phyloP scores from a whole-genome alignment of 2,329 filamentous ascomycete species.

The Monosporascus sp. region DNA sequence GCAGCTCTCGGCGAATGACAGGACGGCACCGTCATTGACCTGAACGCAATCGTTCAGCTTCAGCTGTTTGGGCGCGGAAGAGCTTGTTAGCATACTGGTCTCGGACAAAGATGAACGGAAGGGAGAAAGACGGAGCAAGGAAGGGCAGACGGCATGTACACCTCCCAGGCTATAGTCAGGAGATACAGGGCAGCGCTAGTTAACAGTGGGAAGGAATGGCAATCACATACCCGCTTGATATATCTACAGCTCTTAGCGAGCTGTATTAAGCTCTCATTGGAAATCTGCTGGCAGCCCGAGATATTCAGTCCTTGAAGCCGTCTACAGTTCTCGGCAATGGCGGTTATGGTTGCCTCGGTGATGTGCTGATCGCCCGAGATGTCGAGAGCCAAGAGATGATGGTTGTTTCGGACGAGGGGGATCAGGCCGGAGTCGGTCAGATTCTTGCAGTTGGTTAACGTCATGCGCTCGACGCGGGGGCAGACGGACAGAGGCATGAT shows the following conservation, averaged over 20 bases:
- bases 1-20: conserved; percentile 82
- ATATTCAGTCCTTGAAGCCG: conserved; percentile 91
- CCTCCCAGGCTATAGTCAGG: too few species aligned
- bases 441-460: conserved; percentile 80
- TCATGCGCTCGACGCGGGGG: conserved; percentile 87
- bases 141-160: too few species aligned
- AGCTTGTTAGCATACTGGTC: conserved; percentile 23
- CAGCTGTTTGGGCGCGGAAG: conserved; percentile 45
- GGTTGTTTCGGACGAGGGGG: conserved; percentile 72
- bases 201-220: too few species aligned
- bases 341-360: conserved; percentile 21
- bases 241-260: conserved; percentile 79
- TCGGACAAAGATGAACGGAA: too few species aligned
- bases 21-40: conserved; percentile 73
- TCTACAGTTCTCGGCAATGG: conserved; percentile 78
- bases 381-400: conserved; percentile 80
- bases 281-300: conserved; percentile 76
- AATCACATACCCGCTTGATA: conserved; percentile 69
- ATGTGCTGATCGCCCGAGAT: conserved; percentile 73
- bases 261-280: conserved; percentile 76
- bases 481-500: conserved; percentile 76
- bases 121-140: too few species aligned
- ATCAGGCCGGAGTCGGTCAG: conserved; percentile 81
- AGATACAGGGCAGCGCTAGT: too few species aligned
- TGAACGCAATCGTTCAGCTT: conserved; percentile 93